These are phyloP conservation scores for Solanum peruvianum DNA, from an alignment of 257 asterid species.

Conservation along the genomic window DNA sequence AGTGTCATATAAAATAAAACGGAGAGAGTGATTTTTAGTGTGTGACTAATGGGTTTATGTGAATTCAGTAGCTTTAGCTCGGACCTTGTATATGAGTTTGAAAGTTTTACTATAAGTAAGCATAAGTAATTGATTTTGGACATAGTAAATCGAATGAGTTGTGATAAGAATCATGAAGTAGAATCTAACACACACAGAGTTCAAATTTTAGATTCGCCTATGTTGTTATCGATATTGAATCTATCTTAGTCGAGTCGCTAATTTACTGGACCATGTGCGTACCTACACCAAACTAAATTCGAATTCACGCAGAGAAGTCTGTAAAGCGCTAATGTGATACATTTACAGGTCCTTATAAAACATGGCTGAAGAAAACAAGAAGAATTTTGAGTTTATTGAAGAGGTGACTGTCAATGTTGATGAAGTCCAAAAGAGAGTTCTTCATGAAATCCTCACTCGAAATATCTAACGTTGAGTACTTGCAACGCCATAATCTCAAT, in stretches of 20 bases:
- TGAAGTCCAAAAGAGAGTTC: constrained; percentile 21
- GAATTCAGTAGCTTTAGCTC: not conserved
- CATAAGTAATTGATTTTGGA: too few species aligned
- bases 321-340: not conserved
- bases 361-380: constrained; percentile 4
- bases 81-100: too few species aligned
- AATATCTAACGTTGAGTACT: constrained; percentile 25
- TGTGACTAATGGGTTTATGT: too few species aligned
- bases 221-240: not conserved
- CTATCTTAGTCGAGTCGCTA: not conserved
- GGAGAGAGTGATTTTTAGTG: too few species aligned
- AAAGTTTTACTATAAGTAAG: too few species aligned
- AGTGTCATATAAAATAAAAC: too few species aligned
- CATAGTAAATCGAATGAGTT: not conserved
- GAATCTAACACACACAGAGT: not conserved
- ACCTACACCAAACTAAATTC: too few species aligned
- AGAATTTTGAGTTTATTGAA: constrained; percentile 16
- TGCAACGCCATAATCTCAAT: constrained; percentile 9
- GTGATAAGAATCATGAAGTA: too few species aligned
- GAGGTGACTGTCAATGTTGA: constrained; percentile 16
- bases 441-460: constrained; percentile 14
- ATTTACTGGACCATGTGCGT: too few species aligned
- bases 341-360: not conserved
- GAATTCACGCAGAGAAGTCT: too few species aligned
- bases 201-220: not conserved